These are phyloP conservation scores for Schizonepeta tenuifolia DNA, from an alignment of 257 asterid species.

Conservation along the genomic window DNA sequence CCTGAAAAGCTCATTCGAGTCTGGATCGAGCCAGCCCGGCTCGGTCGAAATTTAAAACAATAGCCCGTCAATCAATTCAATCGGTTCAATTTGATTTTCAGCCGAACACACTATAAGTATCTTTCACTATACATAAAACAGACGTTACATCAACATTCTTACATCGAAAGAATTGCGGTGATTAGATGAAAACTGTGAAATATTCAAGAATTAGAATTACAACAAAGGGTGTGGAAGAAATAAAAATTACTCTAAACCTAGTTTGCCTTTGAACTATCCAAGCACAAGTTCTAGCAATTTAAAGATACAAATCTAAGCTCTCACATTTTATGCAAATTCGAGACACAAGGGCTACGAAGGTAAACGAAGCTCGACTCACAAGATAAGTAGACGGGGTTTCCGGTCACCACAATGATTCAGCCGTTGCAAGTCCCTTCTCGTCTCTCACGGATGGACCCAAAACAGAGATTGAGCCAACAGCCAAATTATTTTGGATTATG, in stretches of 20 bases:
- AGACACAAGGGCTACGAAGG: not conserved
- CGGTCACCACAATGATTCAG: not conserved
- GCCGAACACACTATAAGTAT: no score
- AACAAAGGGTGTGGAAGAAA: not conserved
- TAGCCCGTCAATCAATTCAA: no score
- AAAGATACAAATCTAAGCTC: not conserved
- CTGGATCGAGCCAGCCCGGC: no score
- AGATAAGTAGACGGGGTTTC: not conserved
- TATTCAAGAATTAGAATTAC: no score
- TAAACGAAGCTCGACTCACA: constrained; percentile 5
- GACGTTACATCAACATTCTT: no score
- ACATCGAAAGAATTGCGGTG: no score
- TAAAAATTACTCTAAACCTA: not conserved
- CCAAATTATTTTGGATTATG: constrained; percentile 7
- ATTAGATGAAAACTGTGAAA: no score
- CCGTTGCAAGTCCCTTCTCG: not conserved
- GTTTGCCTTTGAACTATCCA: not conserved
- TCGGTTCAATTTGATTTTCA: no score
- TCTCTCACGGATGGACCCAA: not conserved
- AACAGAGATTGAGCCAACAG: constrained; percentile 5
- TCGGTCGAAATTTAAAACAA: no score
- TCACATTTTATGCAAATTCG: not conserved
- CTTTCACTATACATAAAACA: no score
- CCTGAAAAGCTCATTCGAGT: no score
- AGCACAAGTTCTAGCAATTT: not conserved